Evolutionary conservation across 2,329 filamentous ascomycete genomes (phyloP).

Genomic region (Aspergillus pseudonomiae): DNA sequence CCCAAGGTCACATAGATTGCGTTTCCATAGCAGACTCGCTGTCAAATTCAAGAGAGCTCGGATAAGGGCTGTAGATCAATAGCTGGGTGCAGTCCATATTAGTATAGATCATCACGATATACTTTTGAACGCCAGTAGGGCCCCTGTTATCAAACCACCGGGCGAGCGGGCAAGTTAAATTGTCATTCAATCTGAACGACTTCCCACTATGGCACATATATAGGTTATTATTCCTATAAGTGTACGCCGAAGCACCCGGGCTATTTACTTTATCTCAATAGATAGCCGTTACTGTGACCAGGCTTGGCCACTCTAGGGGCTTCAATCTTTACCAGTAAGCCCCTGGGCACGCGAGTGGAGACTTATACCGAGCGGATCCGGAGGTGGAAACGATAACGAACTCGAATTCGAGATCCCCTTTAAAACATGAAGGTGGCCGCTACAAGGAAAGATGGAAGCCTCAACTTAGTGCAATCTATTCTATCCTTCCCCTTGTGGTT

Average conservation of each 20-base stretch:
- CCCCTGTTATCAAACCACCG: background rate
- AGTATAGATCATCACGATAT: background rate
- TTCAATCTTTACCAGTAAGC: background rate
- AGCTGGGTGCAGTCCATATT: background rate
- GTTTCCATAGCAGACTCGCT: background rate
- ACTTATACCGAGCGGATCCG: background rate
- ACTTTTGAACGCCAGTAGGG: background rate
- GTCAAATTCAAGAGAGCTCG: background rate
- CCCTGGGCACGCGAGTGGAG: background rate
- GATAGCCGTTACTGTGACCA: background rate
- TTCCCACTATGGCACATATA: too few relatives aligned
- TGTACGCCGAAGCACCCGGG: background rate
- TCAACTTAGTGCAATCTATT: background rate
- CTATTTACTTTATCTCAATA: background rate
- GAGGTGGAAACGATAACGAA: slow-evolving; percentile 14
- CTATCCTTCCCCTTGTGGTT: background rate
- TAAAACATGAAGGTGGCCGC: background rate
- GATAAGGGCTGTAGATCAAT: background rate
- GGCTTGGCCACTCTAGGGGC: background rate
- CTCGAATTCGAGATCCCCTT: slow-evolving; percentile 17
- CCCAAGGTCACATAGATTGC: background rate
- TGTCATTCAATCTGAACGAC: background rate
- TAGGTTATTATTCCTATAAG: too few relatives aligned
- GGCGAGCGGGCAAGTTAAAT: background rate
- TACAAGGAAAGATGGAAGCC: background rate